These are phyloP conservation scores for Triticum timopheevii DNA, from an alignment of 176 grass and related monocot species.

Conservation along the genomic window DNA sequence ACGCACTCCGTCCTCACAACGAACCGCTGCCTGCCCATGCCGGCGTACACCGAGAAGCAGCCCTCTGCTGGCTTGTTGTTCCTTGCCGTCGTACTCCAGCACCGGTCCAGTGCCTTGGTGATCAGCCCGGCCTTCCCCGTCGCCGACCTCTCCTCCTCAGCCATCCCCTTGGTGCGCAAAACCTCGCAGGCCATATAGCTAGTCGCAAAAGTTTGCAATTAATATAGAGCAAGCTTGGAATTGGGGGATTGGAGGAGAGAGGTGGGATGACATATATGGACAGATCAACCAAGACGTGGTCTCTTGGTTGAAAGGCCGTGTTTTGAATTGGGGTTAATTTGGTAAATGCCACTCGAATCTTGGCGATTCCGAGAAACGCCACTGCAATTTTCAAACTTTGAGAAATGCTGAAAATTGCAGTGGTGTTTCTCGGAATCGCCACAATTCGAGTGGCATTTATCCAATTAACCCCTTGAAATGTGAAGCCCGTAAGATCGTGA, in stretches of 20 bases:
- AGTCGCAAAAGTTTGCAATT: neutral
- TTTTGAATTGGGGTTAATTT: neutral
- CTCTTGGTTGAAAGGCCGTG: neutral
- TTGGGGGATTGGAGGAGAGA: neutral
- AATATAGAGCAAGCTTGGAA: neutral
- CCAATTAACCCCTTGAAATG: neutral
- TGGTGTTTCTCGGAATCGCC: too few relatives aligned
- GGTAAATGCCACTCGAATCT: too few relatives aligned
- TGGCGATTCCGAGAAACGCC: too few relatives aligned
- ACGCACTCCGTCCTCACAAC: slow-evolving; percentile 43
- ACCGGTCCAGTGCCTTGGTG: slow-evolving; percentile 49
- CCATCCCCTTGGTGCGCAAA: neutral
- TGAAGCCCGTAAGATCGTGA: neutral
- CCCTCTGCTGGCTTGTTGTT: slow-evolving; percentile 8
- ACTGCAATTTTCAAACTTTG: too few relatives aligned
- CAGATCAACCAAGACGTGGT: neutral
- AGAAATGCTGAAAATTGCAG: too few relatives aligned
- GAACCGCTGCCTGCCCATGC: slow-evolving; percentile 43
- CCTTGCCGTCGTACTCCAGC: slow-evolving; percentile 17
- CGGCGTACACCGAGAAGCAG: slow-evolving; percentile 47
- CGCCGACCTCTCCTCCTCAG: slow-evolving; percentile 11
- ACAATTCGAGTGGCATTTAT: too few relatives aligned
- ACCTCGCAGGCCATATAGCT: neutral
- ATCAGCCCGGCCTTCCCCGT: slow-evolving; percentile 34
- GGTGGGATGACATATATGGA: neutral